phyloP scores from a whole-genome alignment of 1,284 basidiomycete genomes.

The Tilletia indica region DNA sequence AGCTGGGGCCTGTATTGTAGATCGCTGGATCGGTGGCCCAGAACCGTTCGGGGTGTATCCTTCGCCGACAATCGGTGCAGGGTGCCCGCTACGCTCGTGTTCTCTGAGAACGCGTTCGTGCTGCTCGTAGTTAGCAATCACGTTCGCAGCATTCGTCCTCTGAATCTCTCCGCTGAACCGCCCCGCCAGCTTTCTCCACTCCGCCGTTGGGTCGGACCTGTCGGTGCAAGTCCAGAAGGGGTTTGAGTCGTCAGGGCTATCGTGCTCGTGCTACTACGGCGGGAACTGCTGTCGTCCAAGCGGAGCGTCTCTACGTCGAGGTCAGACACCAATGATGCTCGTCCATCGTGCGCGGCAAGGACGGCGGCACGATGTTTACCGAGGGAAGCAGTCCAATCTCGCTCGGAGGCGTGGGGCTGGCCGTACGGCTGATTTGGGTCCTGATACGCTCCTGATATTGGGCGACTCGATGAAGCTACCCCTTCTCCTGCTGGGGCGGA shows the following conservation, averaged over 20 bases:
- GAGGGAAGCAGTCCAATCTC: constrained; percentile 9
- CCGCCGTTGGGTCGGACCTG: constrained; percentile 18
- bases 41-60: too few species aligned
- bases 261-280: constrained; percentile 42
- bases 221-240: constrained; percentile 18
- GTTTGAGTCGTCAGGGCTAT: constrained; percentile 21
- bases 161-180: constrained; percentile 7
- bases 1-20: background rate
- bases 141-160: background rate
- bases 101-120: background rate
- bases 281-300: constrained; percentile 40
- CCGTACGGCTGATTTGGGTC: background rate
- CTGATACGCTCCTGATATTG: background rate
- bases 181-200: constrained; percentile 22
- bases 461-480: too few species aligned
- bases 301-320: constrained; percentile 51
- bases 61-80: too few species aligned
- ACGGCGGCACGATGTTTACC: constrained; percentile 19
- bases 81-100: background rate
- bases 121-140: background rate
- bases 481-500: background rate
- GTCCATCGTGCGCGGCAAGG: constrained; percentile 36
- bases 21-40: too few species aligned
- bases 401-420: background rate
- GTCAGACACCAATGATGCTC: constrained; percentile 48